phyloP scores from a whole-genome alignment of 2,329 filamentous ascomycete genomes.

The Sarocladium strictum region DNA sequence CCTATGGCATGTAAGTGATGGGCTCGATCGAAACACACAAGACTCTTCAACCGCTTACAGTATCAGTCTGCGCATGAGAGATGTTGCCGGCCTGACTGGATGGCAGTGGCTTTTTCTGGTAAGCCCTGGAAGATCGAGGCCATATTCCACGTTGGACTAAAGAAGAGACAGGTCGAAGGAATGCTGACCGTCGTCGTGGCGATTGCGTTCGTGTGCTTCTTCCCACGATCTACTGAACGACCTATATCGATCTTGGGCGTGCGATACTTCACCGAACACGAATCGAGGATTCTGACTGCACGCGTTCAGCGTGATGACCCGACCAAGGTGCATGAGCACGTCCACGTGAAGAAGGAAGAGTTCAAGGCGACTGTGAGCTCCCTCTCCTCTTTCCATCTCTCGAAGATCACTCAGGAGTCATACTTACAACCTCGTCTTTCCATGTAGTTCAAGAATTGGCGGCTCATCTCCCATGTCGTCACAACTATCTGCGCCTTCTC shows the following conservation, averaged over 20 bases:
- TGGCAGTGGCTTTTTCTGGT: constrained; percentile 1
- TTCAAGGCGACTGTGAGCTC: too few relatives aligned
- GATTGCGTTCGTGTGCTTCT: not conserved
- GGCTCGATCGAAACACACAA: too few relatives aligned
- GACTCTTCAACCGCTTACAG: too few relatives aligned
- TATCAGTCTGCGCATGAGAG: not conserved
- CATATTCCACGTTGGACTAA: too few relatives aligned
- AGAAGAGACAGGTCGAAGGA: not conserved
- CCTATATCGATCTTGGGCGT: not conserved
- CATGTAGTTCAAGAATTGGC: not conserved
- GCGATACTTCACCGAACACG: not conserved
- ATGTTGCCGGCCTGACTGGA: not conserved
- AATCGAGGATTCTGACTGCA: too few relatives aligned
- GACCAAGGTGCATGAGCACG: too few relatives aligned
- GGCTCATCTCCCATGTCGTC: not conserved
- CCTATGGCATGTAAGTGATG: not conserved
- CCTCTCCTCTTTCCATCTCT: too few relatives aligned
- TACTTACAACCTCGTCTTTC: too few relatives aligned
- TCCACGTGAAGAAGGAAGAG: too few relatives aligned
- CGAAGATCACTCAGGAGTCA: too few relatives aligned
- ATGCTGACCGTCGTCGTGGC: not conserved
- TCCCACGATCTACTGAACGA: not conserved
- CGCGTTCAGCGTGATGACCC: too few relatives aligned
- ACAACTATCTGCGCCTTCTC: not conserved
- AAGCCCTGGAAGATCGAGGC: not conserved